Evolutionary conservation across 352 stramenopile genomes (phyloP).

Genomic region (Globisporangium emineosum): DNA sequence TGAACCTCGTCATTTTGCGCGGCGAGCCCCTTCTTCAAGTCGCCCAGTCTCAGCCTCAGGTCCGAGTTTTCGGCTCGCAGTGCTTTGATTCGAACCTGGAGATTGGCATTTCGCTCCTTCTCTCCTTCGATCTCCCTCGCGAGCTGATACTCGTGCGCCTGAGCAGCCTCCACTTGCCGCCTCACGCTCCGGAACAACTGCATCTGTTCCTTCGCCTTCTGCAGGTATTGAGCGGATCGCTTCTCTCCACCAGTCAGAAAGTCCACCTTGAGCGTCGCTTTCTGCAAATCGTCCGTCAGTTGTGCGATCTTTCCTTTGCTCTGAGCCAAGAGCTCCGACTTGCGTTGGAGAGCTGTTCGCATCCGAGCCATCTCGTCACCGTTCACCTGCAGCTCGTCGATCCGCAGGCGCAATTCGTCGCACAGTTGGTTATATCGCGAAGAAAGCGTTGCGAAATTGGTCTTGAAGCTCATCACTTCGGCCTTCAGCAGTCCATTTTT

Average conservation of each 20-base stretch:
- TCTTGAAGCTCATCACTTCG: conserved; percentile 30
- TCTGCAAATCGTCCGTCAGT: conserved; percentile 30
- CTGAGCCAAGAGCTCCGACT: conserved; percentile 40
- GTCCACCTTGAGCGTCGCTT: conserved; percentile 20
- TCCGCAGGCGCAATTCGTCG: conserved; percentile 28
- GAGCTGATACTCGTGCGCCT: conserved; percentile 36
- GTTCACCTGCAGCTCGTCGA: conserved; percentile 17
- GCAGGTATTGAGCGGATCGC: conserved; percentile 20
- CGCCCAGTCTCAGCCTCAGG: conserved; percentile 24
- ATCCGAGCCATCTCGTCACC: conserved; percentile 31
- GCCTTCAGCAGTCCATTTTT: conserved; percentile 27
- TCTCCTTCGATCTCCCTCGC: conserved; percentile 30
- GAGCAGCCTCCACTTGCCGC: conserved; percentile 25
- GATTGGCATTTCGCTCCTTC: conserved; percentile 23
- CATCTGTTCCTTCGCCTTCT: conserved; percentile 42
- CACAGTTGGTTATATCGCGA: conserved; percentile 31
- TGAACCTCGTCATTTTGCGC: neutral
- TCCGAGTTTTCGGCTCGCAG: conserved; percentile 33
- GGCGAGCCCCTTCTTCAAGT: conserved; percentile 14
- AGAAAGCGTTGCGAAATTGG: conserved; percentile 27
- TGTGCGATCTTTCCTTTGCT: conserved; percentile 33
- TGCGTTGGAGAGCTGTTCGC: conserved; percentile 40
- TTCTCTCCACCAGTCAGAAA: conserved; percentile 28
- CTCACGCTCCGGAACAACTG: conserved; percentile 34
- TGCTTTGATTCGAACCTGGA: conserved; percentile 32